phyloP scores from a whole-genome alignment of 805 yeast genomes.

The Candida boleticola region DNA sequence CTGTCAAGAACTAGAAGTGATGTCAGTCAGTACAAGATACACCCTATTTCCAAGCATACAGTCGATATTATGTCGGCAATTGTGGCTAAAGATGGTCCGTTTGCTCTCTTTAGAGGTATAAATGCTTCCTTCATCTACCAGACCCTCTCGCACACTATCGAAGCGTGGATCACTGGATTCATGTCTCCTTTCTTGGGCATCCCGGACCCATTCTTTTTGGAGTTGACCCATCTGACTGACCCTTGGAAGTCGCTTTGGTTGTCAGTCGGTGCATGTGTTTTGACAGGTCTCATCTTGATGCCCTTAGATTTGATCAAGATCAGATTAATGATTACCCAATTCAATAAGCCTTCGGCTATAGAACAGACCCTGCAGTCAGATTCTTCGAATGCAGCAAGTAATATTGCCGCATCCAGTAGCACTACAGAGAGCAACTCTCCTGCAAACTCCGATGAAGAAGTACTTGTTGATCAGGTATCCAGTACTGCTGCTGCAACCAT shows the following conservation, averaged over 20 bases:
- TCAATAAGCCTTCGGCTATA: slow-evolving; percentile 29
- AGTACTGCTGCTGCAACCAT: slow-evolving; percentile 2
- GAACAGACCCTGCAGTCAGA: neutral
- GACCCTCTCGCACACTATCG: slow-evolving; percentile 71
- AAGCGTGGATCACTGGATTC: slow-evolving; percentile 91
- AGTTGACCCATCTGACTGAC: slow-evolving; percentile 75
- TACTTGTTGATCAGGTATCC: too few species aligned
- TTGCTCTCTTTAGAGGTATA: slow-evolving; percentile 70
- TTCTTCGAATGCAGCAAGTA: neutral
- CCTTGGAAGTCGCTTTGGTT: slow-evolving; percentile 66
- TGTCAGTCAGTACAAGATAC: slow-evolving; percentile 30
- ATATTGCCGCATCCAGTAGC: neutral
- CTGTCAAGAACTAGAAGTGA: neutral
- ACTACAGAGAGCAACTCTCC: neutral
- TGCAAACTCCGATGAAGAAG: neutral
- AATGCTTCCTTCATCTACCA: slow-evolving; percentile 78
- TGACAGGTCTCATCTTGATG: slow-evolving; percentile 69
- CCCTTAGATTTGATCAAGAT: slow-evolving; percentile 84
- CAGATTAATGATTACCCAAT: slow-evolving; percentile 67
- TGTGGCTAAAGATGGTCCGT: slow-evolving; percentile 67
- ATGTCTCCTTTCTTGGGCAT: slow-evolving; percentile 75
- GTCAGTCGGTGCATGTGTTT: slow-evolving; percentile 66
- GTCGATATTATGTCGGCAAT: slow-evolving; percentile 63
- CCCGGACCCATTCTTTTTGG: slow-evolving; percentile 88
- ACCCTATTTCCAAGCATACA: slow-evolving; percentile 61